Evolutionary conservation across 2,329 filamentous ascomycete genomes (phyloP), one percentile per base, ranked within the genome.

Genomic region (Dactylellina leptospora): DNA sequence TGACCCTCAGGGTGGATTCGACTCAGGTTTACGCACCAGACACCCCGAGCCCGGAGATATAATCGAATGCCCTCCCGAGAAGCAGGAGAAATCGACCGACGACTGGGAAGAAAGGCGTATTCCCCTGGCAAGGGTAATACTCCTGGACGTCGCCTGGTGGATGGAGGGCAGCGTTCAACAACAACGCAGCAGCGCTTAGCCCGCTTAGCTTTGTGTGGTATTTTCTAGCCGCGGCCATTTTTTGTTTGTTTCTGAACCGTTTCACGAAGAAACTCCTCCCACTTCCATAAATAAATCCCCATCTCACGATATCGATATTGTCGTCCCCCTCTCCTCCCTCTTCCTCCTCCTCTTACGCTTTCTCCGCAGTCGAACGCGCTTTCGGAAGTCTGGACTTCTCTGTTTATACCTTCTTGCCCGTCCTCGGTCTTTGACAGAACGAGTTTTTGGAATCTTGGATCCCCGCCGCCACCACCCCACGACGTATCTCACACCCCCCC

Each of bases 361-460:
- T 62, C 64, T 61, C 51, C 64, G 38, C 48, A 11, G 48, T 56
- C 44, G 55, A 33, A 28, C 42, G 22, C 25, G 48, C 18, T 36
- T 45, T 33, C 38, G 22, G 66, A 71, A 71, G 66, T 71, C 66
- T 63, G 66, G 66, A 71, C 66, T 71, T 71, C 66, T 45, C 18
- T 36, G 42, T 53, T 50, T 45, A 53, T 62, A 62, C 44, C 66
- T 51, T 71, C 51, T 22, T 42, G 58, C 61, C 44, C 30, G 28
- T 23, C 54, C n/a, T 71, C 66, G 66, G 20, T 71, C 66, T 71
- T 71, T 71, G 66, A 71, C 38, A 71, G 66, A 71, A 47, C 66
- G 58, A 71, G 66, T 38, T 44, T 56, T 62, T 62, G 50, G 56
- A 55, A 61, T 70, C 55, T 70, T 56, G 56, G 30, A 28, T 28